A percentile compares a stretch with the other conserved stretches of the same genome.
phyloP scores from a whole-genome alignment of 176 grass and related monocot genomes.

The Tillandsia leiboldiana region DNA sequence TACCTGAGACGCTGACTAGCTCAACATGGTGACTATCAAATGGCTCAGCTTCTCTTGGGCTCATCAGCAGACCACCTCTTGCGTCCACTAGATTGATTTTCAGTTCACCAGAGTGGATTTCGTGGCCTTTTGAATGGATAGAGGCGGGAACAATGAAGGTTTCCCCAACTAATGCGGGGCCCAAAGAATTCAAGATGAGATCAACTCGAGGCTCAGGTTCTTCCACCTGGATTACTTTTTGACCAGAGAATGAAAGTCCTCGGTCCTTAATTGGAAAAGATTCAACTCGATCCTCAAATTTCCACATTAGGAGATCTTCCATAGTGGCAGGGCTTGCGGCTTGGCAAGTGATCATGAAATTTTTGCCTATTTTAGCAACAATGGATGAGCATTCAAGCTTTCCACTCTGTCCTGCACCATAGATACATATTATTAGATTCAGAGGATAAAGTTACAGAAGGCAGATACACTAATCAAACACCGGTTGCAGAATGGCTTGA shows the following conservation, averaged over 20 bases:
- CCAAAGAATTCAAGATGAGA: constrained; percentile 45
- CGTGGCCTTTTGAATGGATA: constrained; percentile 58
- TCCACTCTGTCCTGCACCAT: constrained; percentile 76
- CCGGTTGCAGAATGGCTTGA: neutral
- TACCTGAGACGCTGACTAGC: constrained; percentile 65
- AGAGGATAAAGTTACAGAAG: neutral
- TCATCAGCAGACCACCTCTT: constrained; percentile 83
- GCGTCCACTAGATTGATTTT: constrained; percentile 98
- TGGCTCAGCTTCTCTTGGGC: constrained; percentile 79
- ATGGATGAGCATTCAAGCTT: constrained; percentile 88
- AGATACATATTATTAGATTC: neutral
- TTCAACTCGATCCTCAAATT: constrained; percentile 75
- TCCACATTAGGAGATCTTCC: constrained; percentile 77
- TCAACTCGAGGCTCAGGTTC: constrained; percentile 78
- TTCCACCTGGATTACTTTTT: constrained; percentile 80
- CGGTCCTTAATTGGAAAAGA: constrained; percentile 60
- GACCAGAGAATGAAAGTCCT: constrained; percentile 48
- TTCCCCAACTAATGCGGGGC: constrained; percentile 87
- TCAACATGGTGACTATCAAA: constrained; percentile 80
- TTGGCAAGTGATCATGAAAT: constrained; percentile 62
- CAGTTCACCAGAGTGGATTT: constrained; percentile 77
- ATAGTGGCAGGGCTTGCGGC: constrained; percentile 87
- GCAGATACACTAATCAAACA: neutral
- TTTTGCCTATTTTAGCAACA: constrained; percentile 62
- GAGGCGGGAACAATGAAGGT: constrained; percentile 57